Base-by-base conservation (phyloP, 2,329 filamentous ascomycete genomes). In the Alternaria brassicae region DNA sequence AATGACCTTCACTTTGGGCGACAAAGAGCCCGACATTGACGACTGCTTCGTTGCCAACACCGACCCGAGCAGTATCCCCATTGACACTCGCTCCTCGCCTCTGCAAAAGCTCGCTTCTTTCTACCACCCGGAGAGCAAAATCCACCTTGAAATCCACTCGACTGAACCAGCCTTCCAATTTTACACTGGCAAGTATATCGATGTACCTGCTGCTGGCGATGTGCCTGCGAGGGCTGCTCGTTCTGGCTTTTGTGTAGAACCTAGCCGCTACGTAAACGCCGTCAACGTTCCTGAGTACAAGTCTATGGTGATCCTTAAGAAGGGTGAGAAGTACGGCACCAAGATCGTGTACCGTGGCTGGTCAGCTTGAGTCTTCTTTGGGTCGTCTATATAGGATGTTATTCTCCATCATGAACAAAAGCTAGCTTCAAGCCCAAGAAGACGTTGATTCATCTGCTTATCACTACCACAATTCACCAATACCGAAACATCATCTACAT, bases 131-230 rank as follows among this genome's bases (percentile, higher is more conserved):
- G 83, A 82, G 49, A 90, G 88, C 27, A 87, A 88, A 63, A 84
- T 97, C 66, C 90, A 96, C 75, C 87, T 98, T 49, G 91, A 97
- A 78, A 90, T 97, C 6, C 83, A 88, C 72, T 95, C 91, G 81
- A 98, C 94, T 0, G 94, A 98, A 82, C 95, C 95, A 0, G 91
- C 92, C 0, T 98, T 97, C 83, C 94, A 98, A 78, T 96, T 97
- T 81, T 98, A 98, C 80, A 96, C 93, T 0, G 95, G 94, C 65
- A 89, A 91, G 73, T 89, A 88, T 73, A 93, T 96, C 66, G 82
- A 95, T 69, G 89, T 96, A 12, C 89, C 91, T 0, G 89, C 78
- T 58, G 81, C 83, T 21, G 83, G 81, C 30, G 83, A 81, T 2
- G 78, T 86, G 27, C 86, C 89, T 0, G 88, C 89, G 1, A 85